phyloP scores from a whole-genome alignment of 179 eudicot species.

The Gypsophila paniculata region DNA sequence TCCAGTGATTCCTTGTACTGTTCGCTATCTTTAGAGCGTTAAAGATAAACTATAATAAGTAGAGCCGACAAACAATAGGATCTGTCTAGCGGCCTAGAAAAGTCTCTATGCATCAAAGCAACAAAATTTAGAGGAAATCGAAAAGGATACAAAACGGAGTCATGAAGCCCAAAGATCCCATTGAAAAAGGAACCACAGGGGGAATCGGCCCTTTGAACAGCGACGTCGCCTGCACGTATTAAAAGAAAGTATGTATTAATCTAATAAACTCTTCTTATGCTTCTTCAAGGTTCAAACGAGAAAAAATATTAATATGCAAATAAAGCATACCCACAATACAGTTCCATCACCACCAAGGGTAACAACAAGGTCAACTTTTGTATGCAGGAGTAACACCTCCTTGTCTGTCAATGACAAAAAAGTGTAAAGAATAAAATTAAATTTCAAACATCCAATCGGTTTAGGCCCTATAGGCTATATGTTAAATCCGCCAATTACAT shows the following conservation, averaged over 20 bases:
- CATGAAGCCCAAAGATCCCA: conserved; percentile 98
- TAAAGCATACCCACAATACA: conserved; percentile 83
- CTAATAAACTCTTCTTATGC: no score
- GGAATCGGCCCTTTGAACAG: conserved; percentile 97
- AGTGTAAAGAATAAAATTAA: background rate
- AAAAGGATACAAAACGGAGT: conserved; percentile 91
- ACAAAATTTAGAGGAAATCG: conserved; percentile 11
- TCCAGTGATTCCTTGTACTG: conserved; percentile 69
- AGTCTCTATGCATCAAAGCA: background rate
- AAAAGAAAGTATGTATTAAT: background rate
- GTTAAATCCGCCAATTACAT: no score
- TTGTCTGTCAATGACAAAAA: conserved; percentile 42
- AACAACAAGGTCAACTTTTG: conserved; percentile 82
- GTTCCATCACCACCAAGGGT: conserved; percentile 99
- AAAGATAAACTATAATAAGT: conserved; percentile 35
- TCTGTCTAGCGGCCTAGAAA: background rate
- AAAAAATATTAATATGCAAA: background rate
- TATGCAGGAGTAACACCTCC: conserved; percentile 62
- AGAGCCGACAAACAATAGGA: background rate
- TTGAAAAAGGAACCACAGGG: conserved; percentile 82
- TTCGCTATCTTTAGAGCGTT: conserved; percentile 76
- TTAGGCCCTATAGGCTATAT: no score
- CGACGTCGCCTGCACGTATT: conserved; percentile 84
- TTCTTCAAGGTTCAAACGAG: background rate
- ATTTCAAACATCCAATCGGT: background rate